Base-by-base conservation (phyloP, 768 basidiomycete species). In the Collybia mongolica region DNA sequence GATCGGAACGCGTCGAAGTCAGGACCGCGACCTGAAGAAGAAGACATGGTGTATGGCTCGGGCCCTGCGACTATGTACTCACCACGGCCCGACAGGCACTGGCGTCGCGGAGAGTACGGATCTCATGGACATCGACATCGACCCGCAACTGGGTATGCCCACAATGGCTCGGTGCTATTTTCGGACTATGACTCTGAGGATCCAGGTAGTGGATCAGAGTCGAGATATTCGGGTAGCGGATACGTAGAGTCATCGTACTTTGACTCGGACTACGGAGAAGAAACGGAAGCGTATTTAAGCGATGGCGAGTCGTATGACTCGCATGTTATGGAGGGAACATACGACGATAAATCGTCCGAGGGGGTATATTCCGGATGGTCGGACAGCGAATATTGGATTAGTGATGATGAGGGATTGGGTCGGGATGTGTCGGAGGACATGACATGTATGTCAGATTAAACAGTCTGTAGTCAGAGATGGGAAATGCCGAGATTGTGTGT, bases 361-460 rank as follows among this genome's bases (percentile, higher is more conserved):
- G 32, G 32, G 32, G 11, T 32, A 32, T 32, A 32, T 32, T 32
- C 32, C 32, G 32, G 32, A 32, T 32, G 32, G 32, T 32, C 32
- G 14, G 32, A 32, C 24, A 26, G 24, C 24, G 24, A 26, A 26
- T 26, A 26, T 32, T 32, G 32, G 32, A 32, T 32, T 32, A 32
- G 32, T 12, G 32, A 32, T 22, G 17, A 41, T 41, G 40, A 26
- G 5, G 12, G 11, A 15, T 12, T 26, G 12, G 48, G 28, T 39
- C 40, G 17, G 26, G 47, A 49, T 45, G 3, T 32, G 29, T 48
- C 48, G 39, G 38, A 35, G 36, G 46, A 39, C 24, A 46, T 52
- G 8, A 26, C 23, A 14, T 44, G 44, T 15, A 43, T 51, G 52
- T 51, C 52, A 28, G 48, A 19, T 26, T 49, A 8, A 32, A 32